Evolutionary conservation across 768 basidiomycete genomes (phyloP).

Genomic region (Tremella yokohamensis): DNA sequence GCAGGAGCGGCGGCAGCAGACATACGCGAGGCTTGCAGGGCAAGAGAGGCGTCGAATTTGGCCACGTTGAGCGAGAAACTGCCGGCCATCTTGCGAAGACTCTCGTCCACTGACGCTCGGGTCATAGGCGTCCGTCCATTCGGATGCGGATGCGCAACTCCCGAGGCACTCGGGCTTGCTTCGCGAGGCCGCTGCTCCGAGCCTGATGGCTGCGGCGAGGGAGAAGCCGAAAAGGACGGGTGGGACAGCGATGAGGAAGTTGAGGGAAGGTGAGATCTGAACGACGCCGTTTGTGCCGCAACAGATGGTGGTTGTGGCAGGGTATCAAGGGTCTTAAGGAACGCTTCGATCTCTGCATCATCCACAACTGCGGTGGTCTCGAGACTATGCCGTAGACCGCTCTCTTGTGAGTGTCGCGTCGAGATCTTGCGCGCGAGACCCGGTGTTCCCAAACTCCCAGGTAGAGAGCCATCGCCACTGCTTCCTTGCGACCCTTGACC

Average conservation of each 20-base stretch:
- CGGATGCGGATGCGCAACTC: background rate
- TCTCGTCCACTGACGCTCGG: conserved; percentile 39
- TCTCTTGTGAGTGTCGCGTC: conserved; percentile 33
- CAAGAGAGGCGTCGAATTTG: conserved; percentile 1
- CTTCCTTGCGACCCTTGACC: conserved; percentile 32
- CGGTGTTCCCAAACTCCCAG: conserved; percentile 21
- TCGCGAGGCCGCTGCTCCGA: background rate
- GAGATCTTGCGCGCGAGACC: conserved; percentile 21
- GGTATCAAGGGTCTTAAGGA: conserved; percentile 47
- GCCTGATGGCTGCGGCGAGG: conserved; percentile 19
- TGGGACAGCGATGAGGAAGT: conserved; percentile 44
- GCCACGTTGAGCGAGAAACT: conserved; percentile 32
- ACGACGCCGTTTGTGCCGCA: conserved; percentile 34
- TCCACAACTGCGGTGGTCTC: conserved; percentile 26
- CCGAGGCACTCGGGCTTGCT: conserved; percentile 9
- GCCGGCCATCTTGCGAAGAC: conserved; percentile 40
- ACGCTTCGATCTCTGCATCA: conserved; percentile 47
- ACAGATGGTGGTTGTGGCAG: conserved; percentile 45
- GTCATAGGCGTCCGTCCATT: conserved; percentile 38
- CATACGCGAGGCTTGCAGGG: background rate
- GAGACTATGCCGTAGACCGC: conserved; percentile 30
- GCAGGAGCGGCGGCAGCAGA: background rate
- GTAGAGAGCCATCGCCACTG: conserved; percentile 31
- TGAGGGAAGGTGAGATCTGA: conserved; percentile 35
- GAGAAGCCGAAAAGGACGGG: conserved; percentile 22